Conservation (phyloP, 805 yeast genomes). For the Metschnikowia santaceciliae region DNA sequence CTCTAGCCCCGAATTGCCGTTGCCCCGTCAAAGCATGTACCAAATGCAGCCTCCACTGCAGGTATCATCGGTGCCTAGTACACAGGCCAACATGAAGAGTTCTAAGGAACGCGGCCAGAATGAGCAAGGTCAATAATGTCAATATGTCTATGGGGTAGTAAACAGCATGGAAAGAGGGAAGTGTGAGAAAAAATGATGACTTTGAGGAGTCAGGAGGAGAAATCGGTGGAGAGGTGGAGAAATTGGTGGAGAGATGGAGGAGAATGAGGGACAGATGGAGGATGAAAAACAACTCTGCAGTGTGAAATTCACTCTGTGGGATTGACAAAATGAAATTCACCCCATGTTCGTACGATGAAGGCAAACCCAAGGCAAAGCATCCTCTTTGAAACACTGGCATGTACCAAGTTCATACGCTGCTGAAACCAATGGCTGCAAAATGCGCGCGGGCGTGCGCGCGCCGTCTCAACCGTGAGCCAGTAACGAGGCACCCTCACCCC, state of each 20-base stretch:
- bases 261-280: too few relatives aligned
- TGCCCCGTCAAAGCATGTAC: background rate
- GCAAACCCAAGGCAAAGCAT: too few relatives aligned
- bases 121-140: background rate
- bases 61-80: background rate
- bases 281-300: too few relatives aligned
- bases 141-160: too few relatives aligned
- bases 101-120: background rate
- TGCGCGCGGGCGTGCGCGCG: constrained; percentile 3
- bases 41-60: background rate
- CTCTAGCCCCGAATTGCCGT: background rate
- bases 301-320: too few relatives aligned
- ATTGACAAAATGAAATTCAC: too few relatives aligned
- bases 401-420: background rate
- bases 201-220: too few relatives aligned
- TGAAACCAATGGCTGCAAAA: constrained; percentile 5
- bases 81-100: background rate
- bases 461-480: background rate
- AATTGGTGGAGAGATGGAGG: too few relatives aligned
- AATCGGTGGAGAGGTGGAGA: too few relatives aligned
- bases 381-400: background rate
- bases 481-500: background rate
- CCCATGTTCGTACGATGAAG: too few relatives aligned
- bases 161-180: too few relatives aligned
- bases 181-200: too few relatives aligned